A percentile compares a stretch with the other conserved stretches of the same genome.
phyloP scores from a whole-genome alignment of 495 filamentous ascomycete species.

The Gamarada debralockiae region DNA sequence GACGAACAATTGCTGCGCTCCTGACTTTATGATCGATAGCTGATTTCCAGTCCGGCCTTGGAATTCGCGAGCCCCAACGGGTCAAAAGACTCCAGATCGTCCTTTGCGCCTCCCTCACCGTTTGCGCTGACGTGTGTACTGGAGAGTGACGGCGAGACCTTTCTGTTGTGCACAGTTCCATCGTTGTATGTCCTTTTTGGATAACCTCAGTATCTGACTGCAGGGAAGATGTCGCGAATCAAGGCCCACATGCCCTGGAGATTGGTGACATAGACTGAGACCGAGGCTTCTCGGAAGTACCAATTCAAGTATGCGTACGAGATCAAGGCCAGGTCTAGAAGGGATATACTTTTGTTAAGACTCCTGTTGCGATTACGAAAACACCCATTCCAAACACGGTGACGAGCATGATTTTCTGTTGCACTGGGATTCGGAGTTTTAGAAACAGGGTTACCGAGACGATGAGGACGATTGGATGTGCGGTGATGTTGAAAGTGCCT shows the following conservation, averaged over 20 bases:
- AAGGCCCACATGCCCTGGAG: slow-evolving; percentile 27
- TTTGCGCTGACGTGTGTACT: neutral
- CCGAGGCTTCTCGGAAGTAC: slow-evolving; percentile 33
- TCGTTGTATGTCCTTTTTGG: neutral
- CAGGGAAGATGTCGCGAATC: slow-evolving; percentile 33
- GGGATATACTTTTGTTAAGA: slow-evolving; percentile 27
- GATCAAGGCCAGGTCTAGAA: slow-evolving; percentile 36
- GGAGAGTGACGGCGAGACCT: neutral
- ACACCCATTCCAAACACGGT: slow-evolving; percentile 28
- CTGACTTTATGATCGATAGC: too few relatives aligned
- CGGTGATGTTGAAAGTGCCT: slow-evolving; percentile 43
- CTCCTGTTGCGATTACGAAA: slow-evolving; percentile 27
- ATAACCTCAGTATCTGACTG: slow-evolving; percentile 17
- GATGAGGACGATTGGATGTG: slow-evolving; percentile 27
- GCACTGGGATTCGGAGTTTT: slow-evolving; percentile 18
- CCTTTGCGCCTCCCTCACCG: neutral
- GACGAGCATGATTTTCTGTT: slow-evolving; percentile 21
- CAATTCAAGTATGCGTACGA: slow-evolving; percentile 32
- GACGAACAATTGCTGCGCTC: neutral
- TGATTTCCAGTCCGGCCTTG: neutral
- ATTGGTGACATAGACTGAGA: slow-evolving; percentile 30
- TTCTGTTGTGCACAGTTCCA: neutral
- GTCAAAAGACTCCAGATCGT: neutral
- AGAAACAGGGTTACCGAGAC: slow-evolving; percentile 25
- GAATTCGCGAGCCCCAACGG: neutral